Conservation (phyloP, 805 yeast species). For the Wickerhamomyces xylosicus region DNA sequence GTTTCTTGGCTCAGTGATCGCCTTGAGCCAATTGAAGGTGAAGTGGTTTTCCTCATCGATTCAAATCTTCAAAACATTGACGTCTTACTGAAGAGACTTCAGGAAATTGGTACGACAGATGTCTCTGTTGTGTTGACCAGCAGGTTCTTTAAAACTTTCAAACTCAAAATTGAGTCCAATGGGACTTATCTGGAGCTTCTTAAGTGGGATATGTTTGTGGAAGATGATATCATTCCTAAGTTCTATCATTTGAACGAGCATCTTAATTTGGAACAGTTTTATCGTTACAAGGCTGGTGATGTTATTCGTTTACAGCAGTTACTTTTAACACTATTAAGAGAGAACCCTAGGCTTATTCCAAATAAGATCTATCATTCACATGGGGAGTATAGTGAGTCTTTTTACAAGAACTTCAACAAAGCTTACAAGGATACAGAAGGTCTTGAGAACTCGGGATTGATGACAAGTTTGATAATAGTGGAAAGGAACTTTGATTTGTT, state of each 20-base stretch:
- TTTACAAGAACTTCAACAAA: neutral
- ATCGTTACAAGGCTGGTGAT: neutral
- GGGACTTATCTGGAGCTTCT: neutral
- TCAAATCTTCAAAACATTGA: constrained; percentile 12
- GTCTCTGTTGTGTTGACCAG: constrained; percentile 22
- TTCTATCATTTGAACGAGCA: neutral
- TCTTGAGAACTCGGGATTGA: neutral
- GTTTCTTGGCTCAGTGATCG: constrained; percentile 34
- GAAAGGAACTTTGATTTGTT: neutral
- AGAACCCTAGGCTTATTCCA: neutral
- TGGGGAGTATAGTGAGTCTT: neutral
- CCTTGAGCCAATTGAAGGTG: constrained; percentile 4
- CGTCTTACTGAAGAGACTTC: constrained; percentile 9
- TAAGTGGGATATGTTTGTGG: neutral
- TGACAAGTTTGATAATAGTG: neutral
- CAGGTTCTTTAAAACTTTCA: constrained; percentile 25
- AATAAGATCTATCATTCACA: neutral
- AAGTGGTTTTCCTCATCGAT: constrained; percentile 14
- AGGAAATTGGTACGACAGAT: constrained; percentile 9
- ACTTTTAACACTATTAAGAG: neutral
- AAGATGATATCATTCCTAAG: neutral
- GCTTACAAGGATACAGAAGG: neutral
- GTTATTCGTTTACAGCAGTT: neutral
- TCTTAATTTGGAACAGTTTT: neutral
- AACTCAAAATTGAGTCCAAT: constrained; percentile 20